These are phyloP conservation scores for Phyllostachys edulis DNA, from an alignment of 176 grass and related monocot species.

Conservation along the genomic window DNA sequence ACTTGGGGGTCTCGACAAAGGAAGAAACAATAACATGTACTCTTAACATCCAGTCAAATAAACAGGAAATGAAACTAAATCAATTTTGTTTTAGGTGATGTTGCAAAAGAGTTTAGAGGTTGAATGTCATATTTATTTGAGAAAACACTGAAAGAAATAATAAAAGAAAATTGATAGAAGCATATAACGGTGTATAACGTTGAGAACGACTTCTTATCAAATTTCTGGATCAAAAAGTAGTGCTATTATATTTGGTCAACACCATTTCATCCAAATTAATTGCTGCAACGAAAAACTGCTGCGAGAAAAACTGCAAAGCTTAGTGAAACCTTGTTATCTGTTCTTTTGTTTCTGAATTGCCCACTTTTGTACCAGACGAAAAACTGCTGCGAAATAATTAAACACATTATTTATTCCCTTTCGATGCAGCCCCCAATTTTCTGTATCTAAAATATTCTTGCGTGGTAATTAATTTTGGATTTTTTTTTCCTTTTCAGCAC, in stretches of 20 bases:
- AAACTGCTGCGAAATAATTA: background rate
- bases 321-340: background rate
- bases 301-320: background rate
- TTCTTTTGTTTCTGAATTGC: no score
- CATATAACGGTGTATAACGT: background rate
- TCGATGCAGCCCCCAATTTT: background rate
- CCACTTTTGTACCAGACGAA: background rate
- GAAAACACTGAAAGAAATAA: background rate
- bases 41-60: background rate
- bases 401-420: background rate
- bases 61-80: background rate
- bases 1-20: background rate
- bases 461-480: background rate
- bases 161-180: background rate
- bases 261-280: no score
- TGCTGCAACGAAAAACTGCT: no score
- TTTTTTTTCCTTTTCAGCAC: constrained; percentile 32
- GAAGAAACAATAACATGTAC: background rate
- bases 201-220: background rate
- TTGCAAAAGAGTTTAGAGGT: background rate
- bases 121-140: background rate
- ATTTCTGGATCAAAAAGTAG: background rate
- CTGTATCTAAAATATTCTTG: background rate
- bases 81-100: background rate
- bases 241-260: background rate